Base-by-base conservation (phyloP, 1,284 basidiomycete genomes). In the Irpex sp. region DNA sequence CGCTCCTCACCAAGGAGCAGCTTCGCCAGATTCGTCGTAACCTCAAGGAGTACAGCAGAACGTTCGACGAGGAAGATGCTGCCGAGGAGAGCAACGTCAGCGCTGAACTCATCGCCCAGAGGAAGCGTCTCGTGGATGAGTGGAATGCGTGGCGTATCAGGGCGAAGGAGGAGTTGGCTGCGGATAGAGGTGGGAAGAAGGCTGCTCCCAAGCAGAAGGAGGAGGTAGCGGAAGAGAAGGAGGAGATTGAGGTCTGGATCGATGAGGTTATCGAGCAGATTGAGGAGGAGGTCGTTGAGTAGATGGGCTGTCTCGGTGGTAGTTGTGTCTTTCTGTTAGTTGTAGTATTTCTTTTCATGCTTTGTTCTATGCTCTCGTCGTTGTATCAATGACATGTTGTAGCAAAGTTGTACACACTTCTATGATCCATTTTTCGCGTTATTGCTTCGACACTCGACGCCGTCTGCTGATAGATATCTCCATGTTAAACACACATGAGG, bases 41-140 rank as follows among this genome's bases (percentile, higher is more conserved):
- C 75, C 83, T 99, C 71, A 88, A 92, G 69, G 97, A 99, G 75
- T 97, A 90, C 82, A 93, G 94, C 71, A 88, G 94, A 36, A 79
- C 83, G 55, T 99, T 99, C 77, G 97, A 99, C 65, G 97, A 99
- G 79, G 95, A 97, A 73, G 97, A 99, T 75, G 93, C 94, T 54
- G 89, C 93, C 38, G 96, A 98, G 77, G 95, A 97, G 79, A 94
- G 90, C 78, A 94, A 92, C 72, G 92, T 97, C 69, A 95, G 92
- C 67, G 94, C 96, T 5, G 97, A 98, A 78, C 86, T 98, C 63
- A 87, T 97, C 70, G 95, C 96, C 44, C 88, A 91, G 67, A 88
- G 97, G 72, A 92, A 94, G 78, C 86, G 97, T 65, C 85, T 97
- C 63, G 90, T 99, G 69, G 93, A 97, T 72, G 97, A 99, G 79